Evolutionary conservation across 192 early-diverging fungal species (phyloP), one percentile per base, ranked within the genome.

Genomic region (Kappamyces sp.): DNA sequence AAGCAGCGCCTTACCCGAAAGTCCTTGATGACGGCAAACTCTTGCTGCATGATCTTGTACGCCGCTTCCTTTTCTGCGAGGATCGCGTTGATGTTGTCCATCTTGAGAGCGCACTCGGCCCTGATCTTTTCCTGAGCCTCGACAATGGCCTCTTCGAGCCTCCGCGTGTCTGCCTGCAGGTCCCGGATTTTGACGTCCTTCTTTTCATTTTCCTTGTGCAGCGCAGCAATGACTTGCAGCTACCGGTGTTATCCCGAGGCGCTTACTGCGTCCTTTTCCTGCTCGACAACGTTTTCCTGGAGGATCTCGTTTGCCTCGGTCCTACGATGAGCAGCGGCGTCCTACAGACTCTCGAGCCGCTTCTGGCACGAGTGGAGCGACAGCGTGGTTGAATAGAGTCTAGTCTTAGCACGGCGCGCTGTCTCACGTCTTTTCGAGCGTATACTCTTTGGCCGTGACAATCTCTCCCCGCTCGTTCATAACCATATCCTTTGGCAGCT

Each of bases 1-100:
- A 7, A 31, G 3, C 9, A 4, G 3, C 4, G 12, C 9, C 50
- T 32, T 71, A 84, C 81, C 58, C 77, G 53, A 59, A 84, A 84
- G 66, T 84, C 81, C 49, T 84, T 84, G 50, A 84, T 76, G 38
- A 76, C 76, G 1, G 74, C 65, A 68, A 83, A 79, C 54, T 84
- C 81, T 38, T 80, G 67, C 47, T 84, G 76, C 77, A 84, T 81
- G 31, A 83, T 70, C 57, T 75, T 77, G 57, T 66, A 73, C 0
- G 77, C 77, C 2, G 75, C 68, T 48, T 84, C 81, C 60, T 83
- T 82, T 47, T 84, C 81, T 12, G 48, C 66, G 41, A 84, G 34
- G 7, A 74, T 57, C 8, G 65, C 36, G 33, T 55, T 74, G 55
- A 83, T 65, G 7, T 76, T 78, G 54, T 54, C 54, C 33, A 76